Conservation (phyloP, 805 yeast species). For the Vanderwaltozyma yarrowii region DNA sequence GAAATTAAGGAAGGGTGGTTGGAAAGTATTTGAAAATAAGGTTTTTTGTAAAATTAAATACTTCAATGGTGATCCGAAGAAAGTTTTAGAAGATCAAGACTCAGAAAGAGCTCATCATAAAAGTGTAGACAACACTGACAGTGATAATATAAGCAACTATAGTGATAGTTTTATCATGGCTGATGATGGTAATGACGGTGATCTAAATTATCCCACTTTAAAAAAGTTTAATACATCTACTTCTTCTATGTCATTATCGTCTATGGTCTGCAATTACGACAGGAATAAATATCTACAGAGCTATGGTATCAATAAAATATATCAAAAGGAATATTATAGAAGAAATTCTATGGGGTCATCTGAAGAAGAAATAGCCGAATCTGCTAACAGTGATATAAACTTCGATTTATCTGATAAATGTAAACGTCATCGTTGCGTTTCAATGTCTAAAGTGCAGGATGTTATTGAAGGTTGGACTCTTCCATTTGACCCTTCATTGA, state of each 20-base stretch:
- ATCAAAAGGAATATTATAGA: constrained; percentile 20
- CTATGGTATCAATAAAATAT: constrained; percentile 10
- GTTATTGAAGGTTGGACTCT: constrained; percentile 19
- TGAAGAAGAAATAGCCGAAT: constrained; percentile 2
- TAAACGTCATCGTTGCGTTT: constrained; percentile 14
- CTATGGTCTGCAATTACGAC: constrained; percentile 21
- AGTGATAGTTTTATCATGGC: constrained; percentile 4
- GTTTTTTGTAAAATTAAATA: constrained; percentile 11
- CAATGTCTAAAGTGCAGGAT: constrained; percentile 20
- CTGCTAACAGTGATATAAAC: background rate
- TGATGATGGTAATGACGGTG: background rate
- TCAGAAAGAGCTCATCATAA: background rate
- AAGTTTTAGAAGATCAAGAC: constrained; percentile 8
- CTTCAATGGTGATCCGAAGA: constrained; percentile 18
- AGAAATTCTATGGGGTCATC: constrained; percentile 19
- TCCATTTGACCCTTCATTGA: constrained; percentile 26
- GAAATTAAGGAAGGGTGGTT: constrained; percentile 23
- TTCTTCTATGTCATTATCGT: constrained; percentile 16
- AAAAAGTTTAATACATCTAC: constrained; percentile 7
- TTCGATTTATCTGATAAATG: background rate
- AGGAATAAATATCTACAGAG: constrained; percentile 11
- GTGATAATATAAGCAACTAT: background rate
- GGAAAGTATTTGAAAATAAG: constrained; percentile 4
- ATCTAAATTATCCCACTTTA: constrained; percentile 3
- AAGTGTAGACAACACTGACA: background rate